phyloP scores from a whole-genome alignment of 257 asterid genomes.

The Cruciata laevipes region DNA sequence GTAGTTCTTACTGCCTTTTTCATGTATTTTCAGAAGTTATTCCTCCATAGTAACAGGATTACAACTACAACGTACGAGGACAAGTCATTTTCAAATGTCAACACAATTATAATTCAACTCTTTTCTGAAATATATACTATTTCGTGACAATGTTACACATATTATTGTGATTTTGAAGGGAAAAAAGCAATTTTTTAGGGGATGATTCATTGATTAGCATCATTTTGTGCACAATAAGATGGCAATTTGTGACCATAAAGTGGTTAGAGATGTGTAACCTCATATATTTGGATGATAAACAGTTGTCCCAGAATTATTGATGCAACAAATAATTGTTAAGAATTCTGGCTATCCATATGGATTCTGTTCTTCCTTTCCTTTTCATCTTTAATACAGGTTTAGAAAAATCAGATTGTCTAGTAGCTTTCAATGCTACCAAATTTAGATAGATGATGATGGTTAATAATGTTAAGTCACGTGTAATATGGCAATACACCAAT shows the following conservation, averaged over 20 bases:
- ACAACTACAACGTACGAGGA: slow-evolving; percentile 21
- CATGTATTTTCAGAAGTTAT: slow-evolving; percentile 11
- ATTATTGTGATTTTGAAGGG: slow-evolving; percentile 1
- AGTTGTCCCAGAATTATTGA: neutral
- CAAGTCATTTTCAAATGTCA: slow-evolving; percentile 12
- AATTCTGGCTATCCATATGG: neutral
- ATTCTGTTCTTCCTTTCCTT: neutral
- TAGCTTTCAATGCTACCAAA: slow-evolving; percentile 2
- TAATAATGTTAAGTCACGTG: slow-evolving; percentile 3
- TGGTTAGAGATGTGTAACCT: neutral
- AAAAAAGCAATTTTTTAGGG: slow-evolving; percentile 10
- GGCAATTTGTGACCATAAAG: too few relatives aligned
- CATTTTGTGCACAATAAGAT: too few relatives aligned
- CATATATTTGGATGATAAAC: neutral
- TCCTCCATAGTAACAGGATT: slow-evolving; percentile 7
- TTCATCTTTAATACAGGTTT: neutral
- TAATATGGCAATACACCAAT: neutral
- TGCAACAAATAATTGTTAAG: neutral
- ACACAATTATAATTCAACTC: neutral
- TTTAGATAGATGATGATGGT: slow-evolving; percentile 16
- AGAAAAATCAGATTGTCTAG: neutral
- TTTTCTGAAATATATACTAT: neutral
- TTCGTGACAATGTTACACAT: neutral
- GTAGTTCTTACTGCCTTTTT: neutral
- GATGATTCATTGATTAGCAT: too few relatives aligned